A percentile compares a stretch with the other conserved stretches of the same genome.
phyloP scores from a whole-genome alignment of 164 flowering plant species.

The Akebia trifoliata region DNA sequence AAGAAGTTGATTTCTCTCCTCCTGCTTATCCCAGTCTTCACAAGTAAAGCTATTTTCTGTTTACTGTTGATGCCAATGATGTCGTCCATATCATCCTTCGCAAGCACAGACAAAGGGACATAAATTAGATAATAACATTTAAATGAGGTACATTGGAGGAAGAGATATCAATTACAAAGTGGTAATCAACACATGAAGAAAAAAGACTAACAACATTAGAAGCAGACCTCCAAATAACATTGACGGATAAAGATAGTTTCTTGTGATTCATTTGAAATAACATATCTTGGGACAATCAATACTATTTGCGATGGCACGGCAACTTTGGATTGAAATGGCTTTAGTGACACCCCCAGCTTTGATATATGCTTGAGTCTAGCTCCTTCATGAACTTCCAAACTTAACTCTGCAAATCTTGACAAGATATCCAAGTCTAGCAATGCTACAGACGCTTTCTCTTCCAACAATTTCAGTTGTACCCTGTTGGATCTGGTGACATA shows the following conservation, averaged over 20 bases:
- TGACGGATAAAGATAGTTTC: slow-evolving; percentile 61
- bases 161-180: neutral
- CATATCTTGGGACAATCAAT: slow-evolving; percentile 62
- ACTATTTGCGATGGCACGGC: slow-evolving; percentile 55
- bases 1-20: slow-evolving; percentile 46
- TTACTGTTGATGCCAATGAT: slow-evolving; percentile 38
- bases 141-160: slow-evolving; percentile 3
- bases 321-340: slow-evolving; percentile 34
- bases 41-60: slow-evolving; percentile 45
- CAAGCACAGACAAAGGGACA: slow-evolving; percentile 14
- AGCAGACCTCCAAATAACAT: slow-evolving; percentile 65
- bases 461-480: slow-evolving; percentile 44
- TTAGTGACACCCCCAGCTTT: slow-evolving; percentile 70
- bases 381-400: slow-evolving; percentile 40
- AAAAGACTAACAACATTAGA: neutral
- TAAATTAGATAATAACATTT: slow-evolving; percentile 1
- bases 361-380: slow-evolving; percentile 34
- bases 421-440: slow-evolving; percentile 68
- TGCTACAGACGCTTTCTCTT: slow-evolving; percentile 42
- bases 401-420: slow-evolving; percentile 78
- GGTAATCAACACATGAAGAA: neutral
- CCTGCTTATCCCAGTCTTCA: slow-evolving; percentile 32
- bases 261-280: slow-evolving; percentile 63
- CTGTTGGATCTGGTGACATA: slow-evolving; percentile 54
- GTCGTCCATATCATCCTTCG: slow-evolving; percentile 56